Base-by-base conservation (phyloP, 2,329 filamentous ascomycete species). In the Bipolaris zeicola region DNA sequence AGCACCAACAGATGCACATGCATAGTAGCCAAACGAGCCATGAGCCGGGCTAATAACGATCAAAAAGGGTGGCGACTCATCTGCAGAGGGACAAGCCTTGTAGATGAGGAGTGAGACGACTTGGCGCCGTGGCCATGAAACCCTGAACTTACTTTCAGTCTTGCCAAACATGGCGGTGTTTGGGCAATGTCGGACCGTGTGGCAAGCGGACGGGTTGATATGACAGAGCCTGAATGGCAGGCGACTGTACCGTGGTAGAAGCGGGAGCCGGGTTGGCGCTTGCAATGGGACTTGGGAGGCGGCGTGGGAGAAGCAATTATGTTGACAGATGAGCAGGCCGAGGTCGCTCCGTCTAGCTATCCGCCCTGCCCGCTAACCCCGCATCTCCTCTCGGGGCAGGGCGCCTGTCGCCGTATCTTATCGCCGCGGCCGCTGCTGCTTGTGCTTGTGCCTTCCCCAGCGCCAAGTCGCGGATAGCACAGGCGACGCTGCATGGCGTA, bases 131-230 rank as follows among this genome's bases (percentile, higher is more conserved):
- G 49, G 34, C 43, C 55, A 33, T 26, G 47, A 33, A 41, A 39
- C 34, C 24, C 48, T 46, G 46, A 37, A 68, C 73, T 70, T 49
- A 75, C 73, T 70, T 47, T 74, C 66, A 59, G 70, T 71, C 53
- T 60, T 68, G 53, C 57, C 65, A 46, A 73, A 72, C 73, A 75
- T 75, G 11, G 28, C 65, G 57, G 33, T 16, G 18, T 33, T 41
- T 33, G 16, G 42, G 39, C 34, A 39, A 33, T 24, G 34, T 36
- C 28, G 24, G 13, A 39, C 48, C 33, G 48, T 20, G 18, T 33
- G 28, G 38, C 28, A 39, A n/a, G 45, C 7, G 42, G 42, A 28
- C 14, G 42, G 49, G 55, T 52, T 34, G 31, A 50, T 6, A 44
- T 16, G 36, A 13, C n/a, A 31, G 37, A 18, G 33, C 43, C 44